Conservation (phyloP, 345 rosid genomes). For the Gossypium australe region DNA sequence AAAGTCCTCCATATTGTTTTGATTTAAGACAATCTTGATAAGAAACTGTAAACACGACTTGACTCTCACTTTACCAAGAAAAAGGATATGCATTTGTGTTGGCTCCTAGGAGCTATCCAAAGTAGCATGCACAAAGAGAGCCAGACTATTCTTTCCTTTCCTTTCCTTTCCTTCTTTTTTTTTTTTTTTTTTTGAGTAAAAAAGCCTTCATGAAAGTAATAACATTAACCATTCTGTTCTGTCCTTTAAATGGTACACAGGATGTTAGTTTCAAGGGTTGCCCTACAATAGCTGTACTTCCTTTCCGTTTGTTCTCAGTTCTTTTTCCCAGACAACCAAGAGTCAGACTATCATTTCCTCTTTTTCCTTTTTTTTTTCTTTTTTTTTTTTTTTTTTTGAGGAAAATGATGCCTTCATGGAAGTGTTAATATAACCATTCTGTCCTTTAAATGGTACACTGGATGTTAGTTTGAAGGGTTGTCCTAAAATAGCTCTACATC, state of each 20-base stretch:
- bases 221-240: neutral
- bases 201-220: neutral
- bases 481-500: neutral
- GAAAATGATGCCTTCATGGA: neutral
- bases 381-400: neutral
- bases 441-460: neutral
- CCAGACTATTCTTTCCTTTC: neutral
- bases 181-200: neutral
- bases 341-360: neutral
- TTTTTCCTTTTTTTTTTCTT: too few species aligned
- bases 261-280: neutral
- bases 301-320: neutral
- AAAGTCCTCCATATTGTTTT: neutral
- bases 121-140: neutral
- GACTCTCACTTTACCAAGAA: neutral
- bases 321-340: neutral
- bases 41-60: neutral
- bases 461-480: neutral
- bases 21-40: neutral
- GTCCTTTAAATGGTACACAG: neutral
- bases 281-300: neutral
- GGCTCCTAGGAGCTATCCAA: neutral
- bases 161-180: too few species aligned
- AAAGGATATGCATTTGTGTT: neutral
- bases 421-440: neutral